Evolutionary conservation across 176 grass and related monocot genomes (phyloP).

Genomic region (maize (Zea mays)): DNA sequence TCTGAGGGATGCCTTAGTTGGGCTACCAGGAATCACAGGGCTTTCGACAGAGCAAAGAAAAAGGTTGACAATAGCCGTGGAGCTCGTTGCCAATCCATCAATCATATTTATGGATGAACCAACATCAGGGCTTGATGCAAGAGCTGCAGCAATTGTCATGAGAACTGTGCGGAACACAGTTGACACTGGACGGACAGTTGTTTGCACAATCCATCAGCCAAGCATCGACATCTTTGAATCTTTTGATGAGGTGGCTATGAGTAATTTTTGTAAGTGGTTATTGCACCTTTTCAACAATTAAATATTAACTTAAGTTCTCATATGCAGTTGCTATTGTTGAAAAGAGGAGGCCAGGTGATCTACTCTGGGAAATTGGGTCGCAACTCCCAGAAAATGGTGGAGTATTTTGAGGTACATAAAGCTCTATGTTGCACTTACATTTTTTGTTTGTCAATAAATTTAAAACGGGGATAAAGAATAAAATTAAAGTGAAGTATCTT

Average conservation of each 20-base stretch:
- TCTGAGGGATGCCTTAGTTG: conserved; percentile 86
- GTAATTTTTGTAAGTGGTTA: conserved; percentile 7
- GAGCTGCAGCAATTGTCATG: conserved; percentile 98
- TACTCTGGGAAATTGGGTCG: conserved; percentile 80
- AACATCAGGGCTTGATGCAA: conserved; percentile 97
- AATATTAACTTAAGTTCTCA: not conserved
- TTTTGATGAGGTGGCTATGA: conserved; percentile 79
- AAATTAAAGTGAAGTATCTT: conserved; percentile 4
- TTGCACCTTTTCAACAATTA: conserved; percentile 13
- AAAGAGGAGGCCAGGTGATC: conserved; percentile 97
- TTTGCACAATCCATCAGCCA: conserved; percentile 98
- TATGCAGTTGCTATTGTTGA: conserved; percentile 76
- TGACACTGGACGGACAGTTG: conserved; percentile 91
- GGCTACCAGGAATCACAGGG: conserved; percentile 87
- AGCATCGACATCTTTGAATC: conserved; percentile 99
- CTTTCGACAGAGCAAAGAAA: conserved; percentile 96
- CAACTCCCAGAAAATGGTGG: conserved; percentile 83
- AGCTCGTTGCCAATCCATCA: conserved; percentile 94
- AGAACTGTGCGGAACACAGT: conserved; percentile 99
- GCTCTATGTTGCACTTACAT: conserved; percentile 12
- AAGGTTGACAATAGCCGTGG: conserved; percentile 94
- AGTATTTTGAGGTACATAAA: conserved; percentile 83
- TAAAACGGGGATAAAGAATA: not conserved
- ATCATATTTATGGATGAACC: conserved; percentile 99
- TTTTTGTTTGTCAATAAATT: not conserved